phyloP scores from a whole-genome alignment of 129 eudicot species.

The Arctium minus region DNA sequence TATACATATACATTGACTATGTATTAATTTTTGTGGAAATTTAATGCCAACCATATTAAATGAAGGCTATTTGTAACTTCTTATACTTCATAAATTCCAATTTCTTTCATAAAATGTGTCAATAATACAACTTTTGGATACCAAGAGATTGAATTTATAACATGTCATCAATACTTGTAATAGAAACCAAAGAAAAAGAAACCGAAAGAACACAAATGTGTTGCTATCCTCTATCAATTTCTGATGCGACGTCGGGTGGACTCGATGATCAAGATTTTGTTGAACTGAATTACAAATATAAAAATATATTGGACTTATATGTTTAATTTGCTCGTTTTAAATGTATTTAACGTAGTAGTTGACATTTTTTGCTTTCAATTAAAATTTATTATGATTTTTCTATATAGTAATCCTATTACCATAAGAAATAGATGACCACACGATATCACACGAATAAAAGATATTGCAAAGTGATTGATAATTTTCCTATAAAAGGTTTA shows the following conservation, averaged over 20 bases:
- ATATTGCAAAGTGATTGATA: neutral
- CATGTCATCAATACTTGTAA: neutral
- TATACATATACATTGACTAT: neutral
- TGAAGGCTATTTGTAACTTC: neutral
- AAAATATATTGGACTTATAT: neutral
- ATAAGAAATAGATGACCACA: neutral
- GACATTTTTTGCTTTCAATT: neutral
- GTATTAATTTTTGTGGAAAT: neutral
- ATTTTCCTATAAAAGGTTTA: neutral
- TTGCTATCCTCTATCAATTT: too few species aligned
- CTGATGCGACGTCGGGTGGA: neutral
- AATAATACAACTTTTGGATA: neutral
- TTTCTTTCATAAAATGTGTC: neutral
- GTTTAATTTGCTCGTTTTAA: neutral
- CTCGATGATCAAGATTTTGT: neutral
- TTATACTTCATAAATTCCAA: neutral
- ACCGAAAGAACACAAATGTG: neutral
- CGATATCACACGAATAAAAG: neutral
- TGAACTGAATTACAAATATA: neutral
- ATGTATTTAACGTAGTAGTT: too few species aligned
- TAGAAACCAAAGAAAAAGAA: neutral
- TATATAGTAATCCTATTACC: neutral
- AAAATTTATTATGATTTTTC: neutral
- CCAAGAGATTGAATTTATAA: neutral
- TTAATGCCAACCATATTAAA: neutral